Evolutionary conservation across 2,329 filamentous ascomycete genomes (phyloP).

Genomic region (Aspergillus hiratsukae): DNA sequence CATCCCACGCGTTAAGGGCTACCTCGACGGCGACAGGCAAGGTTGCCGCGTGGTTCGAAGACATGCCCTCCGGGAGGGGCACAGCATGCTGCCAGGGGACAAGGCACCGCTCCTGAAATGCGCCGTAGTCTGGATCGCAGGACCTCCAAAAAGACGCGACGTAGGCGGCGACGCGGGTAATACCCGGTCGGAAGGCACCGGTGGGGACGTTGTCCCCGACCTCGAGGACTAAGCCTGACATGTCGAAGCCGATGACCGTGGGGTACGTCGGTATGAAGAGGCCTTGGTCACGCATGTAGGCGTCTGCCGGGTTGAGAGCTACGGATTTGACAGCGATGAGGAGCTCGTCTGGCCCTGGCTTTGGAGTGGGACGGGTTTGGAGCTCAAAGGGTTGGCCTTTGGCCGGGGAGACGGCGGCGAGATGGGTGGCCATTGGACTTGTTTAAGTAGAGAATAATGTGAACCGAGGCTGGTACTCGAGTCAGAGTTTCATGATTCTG

Average conservation of each 20-base stretch:
- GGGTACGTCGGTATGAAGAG: constrained; percentile 42
- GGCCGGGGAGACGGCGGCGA: constrained; percentile 35
- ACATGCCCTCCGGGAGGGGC: constrained; percentile 30
- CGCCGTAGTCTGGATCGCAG: constrained; percentile 45
- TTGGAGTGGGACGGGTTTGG: constrained; percentile 39
- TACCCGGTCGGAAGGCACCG: constrained; percentile 25
- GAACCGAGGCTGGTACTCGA: neutral
- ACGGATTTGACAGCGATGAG: constrained; percentile 47
- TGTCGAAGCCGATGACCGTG: constrained; percentile 36
- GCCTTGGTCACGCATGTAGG: constrained; percentile 39
- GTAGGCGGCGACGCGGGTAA: constrained; percentile 40
- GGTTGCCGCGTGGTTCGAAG: constrained; percentile 40
- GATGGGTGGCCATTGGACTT: constrained; percentile 33
- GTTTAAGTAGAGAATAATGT: neutral
- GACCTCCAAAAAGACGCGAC: constrained; percentile 40
- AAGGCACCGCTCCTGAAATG: constrained; percentile 43
- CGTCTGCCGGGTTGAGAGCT: constrained; percentile 48
- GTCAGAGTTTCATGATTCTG: neutral
- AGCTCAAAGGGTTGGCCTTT: constrained; percentile 38
- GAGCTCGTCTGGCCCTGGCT: constrained; percentile 44
- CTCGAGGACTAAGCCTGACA: constrained; percentile 42
- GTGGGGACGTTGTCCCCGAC: constrained; percentile 38
- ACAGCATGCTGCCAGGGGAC: constrained; percentile 41
- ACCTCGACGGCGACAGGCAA: constrained; percentile 39
- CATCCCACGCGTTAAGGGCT: constrained; percentile 38